Evolutionary conservation across 192 early-diverging fungal species (phyloP), one percentile per base, ranked within the genome.

Genomic region (Entomortierella chlamydospora): DNA sequence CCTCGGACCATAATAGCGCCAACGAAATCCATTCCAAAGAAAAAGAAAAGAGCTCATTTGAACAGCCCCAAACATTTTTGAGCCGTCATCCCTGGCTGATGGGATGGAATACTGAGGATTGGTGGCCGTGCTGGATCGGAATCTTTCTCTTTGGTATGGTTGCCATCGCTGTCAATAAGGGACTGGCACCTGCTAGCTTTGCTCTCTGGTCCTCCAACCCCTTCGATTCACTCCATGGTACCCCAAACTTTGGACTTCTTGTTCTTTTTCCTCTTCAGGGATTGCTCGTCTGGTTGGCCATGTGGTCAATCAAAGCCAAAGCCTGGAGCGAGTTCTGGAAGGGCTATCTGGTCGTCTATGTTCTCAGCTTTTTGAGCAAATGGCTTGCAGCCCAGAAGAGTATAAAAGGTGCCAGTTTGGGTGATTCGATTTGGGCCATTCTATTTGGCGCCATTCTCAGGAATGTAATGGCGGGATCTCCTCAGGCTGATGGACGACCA

Each of bases 111-210:
- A 64, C 72, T 17, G 84, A 86, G 52, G 86, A 88, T 52, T 88
- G 86, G 86, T 86, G 84, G 86, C 68, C 86, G 8, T 86, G 84
- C 60, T 88, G 86, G 86, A 85, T 88, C n/a, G 86, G 86, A 22
- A 64, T 88, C 23, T 66, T 86, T 23, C 81, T 88, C 57, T 84
- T 88, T 61, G 84, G 78, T 13, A 42, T 81, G 34, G 73, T 88
- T 31, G 57, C 69, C 12, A 54, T 64, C 22, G 79, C 81, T 23
- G 86, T 88, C 9, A 70, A 65, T 11, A 55, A 84, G 54, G 64
- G 43, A 17, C 72, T 88, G 26, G 79, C 84, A 7, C 66, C 74
- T 29, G 84, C 86, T 4, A 57, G 70, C 15, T 88, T 88, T 65
- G 29, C 63, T 3, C 45, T 41, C 7, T 88, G 86, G 86, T 42